Evolutionary conservation across 2,329 filamentous ascomycete genomes (phyloP), one percentile per base, ranked within the genome.

Genomic region (Aspergillus viridinutans): DNA sequence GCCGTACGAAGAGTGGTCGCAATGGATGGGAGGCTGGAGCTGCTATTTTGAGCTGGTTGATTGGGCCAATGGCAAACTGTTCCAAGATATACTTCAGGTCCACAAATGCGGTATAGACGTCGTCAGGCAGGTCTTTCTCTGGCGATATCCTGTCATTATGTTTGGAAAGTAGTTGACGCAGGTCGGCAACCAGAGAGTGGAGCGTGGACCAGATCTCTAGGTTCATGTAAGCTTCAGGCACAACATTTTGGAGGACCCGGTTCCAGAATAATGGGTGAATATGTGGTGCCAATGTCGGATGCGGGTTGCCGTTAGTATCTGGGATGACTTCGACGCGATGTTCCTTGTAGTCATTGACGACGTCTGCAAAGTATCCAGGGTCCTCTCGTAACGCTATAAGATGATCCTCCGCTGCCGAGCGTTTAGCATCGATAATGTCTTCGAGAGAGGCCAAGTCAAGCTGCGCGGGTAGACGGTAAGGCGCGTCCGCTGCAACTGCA

Each of bases 311-410:
- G 3, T 64, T 26, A 0, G 55, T 60, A 53, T 83, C 80, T n/a
- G 67, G 74, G 20, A 83, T 20, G 53, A 72, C 66, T 50, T 82
- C 77, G 8, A 68, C 66, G 0, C 76, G 70, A 61, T 86, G 83
- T 10, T 83, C 81, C 26, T 71, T 74, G 21, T 64, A 59, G 0
- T 83, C 78, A 7, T 65, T 61, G 1, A 84, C 21, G 0, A 67
- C 53, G 0, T 80, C 71, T 3, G 74, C 67, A 58, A 85, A 86
- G 67, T 84, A 86, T 1, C 67, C 69, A 0, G 83, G 83, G 62
- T 86, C 84, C 58, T 86, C 84, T 3, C 83, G 76, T 2, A 86
- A 69, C 0, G 75, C 63, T 77, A 78, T 83, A 0, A 85, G 25
- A 57, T 85, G 80, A 66, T 86, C 83, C 54, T 83, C 77, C 1